Base-by-base conservation (phyloP, 2,329 filamentous ascomycete species). In the Talaromyces verruculosus region DNA sequence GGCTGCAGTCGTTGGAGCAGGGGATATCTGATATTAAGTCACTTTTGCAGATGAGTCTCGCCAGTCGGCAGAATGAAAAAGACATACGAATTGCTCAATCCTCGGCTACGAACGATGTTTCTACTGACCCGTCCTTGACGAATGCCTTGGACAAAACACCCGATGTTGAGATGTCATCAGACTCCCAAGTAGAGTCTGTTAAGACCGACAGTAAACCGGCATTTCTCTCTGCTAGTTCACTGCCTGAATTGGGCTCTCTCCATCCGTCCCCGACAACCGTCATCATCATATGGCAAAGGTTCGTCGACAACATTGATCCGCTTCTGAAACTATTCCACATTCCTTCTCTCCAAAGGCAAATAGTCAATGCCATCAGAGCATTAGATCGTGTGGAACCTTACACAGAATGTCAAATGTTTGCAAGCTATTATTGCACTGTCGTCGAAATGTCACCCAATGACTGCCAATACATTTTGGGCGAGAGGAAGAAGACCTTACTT, bases 221-320 rank as follows among this genome's bases (percentile, higher is more conserved):
- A 13, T 55, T 55, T 6, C 28, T 55, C 28, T 33, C 28, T 33
- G 8, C 51, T 7, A 35, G 10, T 15, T 10, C 51, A 55, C 22
- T 55, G 51, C 51, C 51, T 3, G 17, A 10, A 17, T 3, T 33
- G 28, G 30, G 51, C 15, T 55, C 51, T 55, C 28, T 47, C 17
- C 63, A 59, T 58, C 63, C 63, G 39, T 4, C 19, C 17, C n/a
- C 53, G 4, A 15, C 28, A 17, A 41, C 7, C 11, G 19, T 51
- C 41, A n/a, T 64, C 30, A 43, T 59, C 19, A 43, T 64, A 37
- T 64, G 63, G 63, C 63, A 64, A 17, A 49, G 57, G 30, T 60
- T 60, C 58, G 11, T 64, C 10, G 53, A 64, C 35, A 49, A 39
- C 33, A 35, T 64, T n/a, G 19, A 64, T 43, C 55, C 55, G 13